phyloP scores from a whole-genome alignment of 192 early-diverging fungal genomes.

The Rhizophagus clarus region DNA sequence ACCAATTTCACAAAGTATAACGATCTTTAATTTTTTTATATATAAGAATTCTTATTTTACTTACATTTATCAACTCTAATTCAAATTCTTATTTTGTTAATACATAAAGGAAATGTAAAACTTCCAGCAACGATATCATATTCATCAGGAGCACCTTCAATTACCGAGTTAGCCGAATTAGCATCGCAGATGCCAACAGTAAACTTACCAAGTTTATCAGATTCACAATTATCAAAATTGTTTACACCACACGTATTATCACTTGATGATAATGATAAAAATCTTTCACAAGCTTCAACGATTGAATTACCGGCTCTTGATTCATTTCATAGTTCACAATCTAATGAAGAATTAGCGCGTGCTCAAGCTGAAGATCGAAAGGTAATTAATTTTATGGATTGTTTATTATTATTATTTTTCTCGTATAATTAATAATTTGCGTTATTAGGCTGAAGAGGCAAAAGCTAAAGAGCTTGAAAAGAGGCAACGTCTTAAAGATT shows the following conservation, averaged over 20 bases:
- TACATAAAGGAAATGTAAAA: neutral
- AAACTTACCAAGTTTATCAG: conserved; percentile 6
- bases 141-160: neutral
- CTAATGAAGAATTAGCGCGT: neutral
- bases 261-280: neutral
- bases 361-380: conserved; percentile 2
- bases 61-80: neutral
- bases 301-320: neutral
- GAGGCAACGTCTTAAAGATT: neutral
- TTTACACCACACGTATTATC: neutral
- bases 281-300: neutral
- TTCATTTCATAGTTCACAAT: neutral
- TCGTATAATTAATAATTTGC: neutral
- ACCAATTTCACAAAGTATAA: neutral
- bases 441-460: neutral
- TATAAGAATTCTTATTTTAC: too few relatives aligned
- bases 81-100: neutral
- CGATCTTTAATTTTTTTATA: neutral
- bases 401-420: too few relatives aligned
- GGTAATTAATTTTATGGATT: too few relatives aligned
- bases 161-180: neutral
- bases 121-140: neutral
- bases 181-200: neutral
- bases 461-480: neutral
- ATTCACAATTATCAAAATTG: conserved; percentile 8